A percentile compares a stretch with the other conserved stretches of the same genome.
phyloP scores from a whole-genome alignment of 768 basidiomycete genomes.

The Pisolithus sp. region DNA sequence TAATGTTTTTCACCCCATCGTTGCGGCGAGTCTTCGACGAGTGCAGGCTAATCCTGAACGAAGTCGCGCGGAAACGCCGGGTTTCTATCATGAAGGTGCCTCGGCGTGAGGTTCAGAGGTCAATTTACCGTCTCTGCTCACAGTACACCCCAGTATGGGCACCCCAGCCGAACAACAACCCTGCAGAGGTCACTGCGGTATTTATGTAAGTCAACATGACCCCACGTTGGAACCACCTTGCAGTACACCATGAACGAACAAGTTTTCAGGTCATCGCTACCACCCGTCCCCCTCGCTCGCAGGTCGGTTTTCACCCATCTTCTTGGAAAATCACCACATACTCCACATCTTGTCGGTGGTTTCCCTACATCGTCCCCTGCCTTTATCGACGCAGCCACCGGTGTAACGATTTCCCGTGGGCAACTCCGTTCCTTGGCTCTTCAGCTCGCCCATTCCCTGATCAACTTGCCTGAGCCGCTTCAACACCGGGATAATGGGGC shows the following conservation, averaged over 20 bases:
- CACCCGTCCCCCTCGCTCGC: slow-evolving; percentile 14
- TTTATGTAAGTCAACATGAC: no score
- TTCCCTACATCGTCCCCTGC: slow-evolving; percentile 43
- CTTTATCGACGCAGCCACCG: slow-evolving; percentile 62
- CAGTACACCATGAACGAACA: slow-evolving; percentile 12
- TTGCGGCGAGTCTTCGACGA: no score
- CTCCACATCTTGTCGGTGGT: slow-evolving; percentile 31
- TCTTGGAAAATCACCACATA: slow-evolving; percentile 12
- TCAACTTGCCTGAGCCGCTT: slow-evolving; percentile 36
- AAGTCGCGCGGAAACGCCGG: no score
- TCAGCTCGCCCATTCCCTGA: slow-evolving; percentile 55
- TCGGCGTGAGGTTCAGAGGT: no score
- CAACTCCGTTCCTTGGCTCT: slow-evolving; percentile 49
- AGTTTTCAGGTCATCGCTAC: slow-evolving; percentile 15
- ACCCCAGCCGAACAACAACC: no score
- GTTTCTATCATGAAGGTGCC: no score
- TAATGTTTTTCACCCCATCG: no score
- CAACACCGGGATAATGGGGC: slow-evolving; percentile 41
- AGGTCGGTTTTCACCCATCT: slow-evolving; percentile 29
- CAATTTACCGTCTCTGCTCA: no score
- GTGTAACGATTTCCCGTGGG: slow-evolving; percentile 47
- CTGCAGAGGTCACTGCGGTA: no score
- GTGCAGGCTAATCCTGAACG: no score
- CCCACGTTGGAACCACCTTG: background rate
- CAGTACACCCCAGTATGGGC: no score